Evolutionary conservation across 2,329 filamentous ascomycete genomes (phyloP).

Genomic region (Aspergillus novoparasiticus): DNA sequence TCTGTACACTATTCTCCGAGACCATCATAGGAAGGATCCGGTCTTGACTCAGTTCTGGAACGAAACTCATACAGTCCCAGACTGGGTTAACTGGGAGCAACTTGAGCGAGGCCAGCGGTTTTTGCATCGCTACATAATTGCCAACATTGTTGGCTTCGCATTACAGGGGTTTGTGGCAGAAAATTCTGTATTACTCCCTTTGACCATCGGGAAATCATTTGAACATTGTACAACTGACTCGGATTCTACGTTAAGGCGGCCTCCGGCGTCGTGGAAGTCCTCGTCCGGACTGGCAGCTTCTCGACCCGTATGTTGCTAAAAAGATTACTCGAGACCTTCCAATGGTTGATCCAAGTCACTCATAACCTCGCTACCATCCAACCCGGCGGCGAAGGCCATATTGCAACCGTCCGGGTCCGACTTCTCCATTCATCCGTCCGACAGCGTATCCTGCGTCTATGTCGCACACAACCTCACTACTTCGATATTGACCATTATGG

Average conservation of each 20-base stretch:
- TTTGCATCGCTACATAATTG: constrained; percentile 71
- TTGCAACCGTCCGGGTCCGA: constrained; percentile 65
- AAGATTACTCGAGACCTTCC: constrained; percentile 70
- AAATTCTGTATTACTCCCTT: constrained; percentile 18
- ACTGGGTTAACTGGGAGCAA: constrained; percentile 76
- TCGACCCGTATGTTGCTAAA: constrained; percentile 64
- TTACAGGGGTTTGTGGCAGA: constrained; percentile 26
- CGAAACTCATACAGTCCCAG: constrained; percentile 65
- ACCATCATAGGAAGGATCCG: constrained; percentile 59
- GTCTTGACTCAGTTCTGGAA: constrained; percentile 62
- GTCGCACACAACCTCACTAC: constrained; percentile 57
- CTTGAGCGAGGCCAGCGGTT: constrained; percentile 71
- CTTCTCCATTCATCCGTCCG: constrained; percentile 69
- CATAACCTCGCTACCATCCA: constrained; percentile 63
- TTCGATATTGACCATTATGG: constrained; percentile 61
- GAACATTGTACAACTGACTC: neutral
- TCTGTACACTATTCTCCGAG: constrained; percentile 61
- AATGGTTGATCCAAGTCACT: constrained; percentile 72
- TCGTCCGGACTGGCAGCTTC: constrained; percentile 73
- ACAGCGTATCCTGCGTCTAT: constrained; percentile 63
- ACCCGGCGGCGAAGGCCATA: constrained; percentile 66
- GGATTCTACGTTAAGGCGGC: constrained; percentile 52
- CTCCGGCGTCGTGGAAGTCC: constrained; percentile 69
- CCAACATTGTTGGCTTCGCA: constrained; percentile 24
- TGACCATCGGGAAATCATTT: neutral